Conservation (phyloP, 306 rosid species). For the Inga laurina region DNA sequence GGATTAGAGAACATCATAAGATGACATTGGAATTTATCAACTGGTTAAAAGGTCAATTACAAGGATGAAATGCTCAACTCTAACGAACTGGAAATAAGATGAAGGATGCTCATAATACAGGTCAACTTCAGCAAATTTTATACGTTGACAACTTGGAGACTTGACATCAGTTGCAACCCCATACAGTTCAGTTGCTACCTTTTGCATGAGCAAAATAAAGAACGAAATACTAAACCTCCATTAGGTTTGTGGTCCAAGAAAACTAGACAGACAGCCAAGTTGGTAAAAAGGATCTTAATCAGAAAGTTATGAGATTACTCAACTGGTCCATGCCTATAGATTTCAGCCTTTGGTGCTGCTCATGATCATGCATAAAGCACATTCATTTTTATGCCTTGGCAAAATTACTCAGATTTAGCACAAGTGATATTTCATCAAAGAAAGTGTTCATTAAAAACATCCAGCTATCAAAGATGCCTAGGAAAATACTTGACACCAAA, state of each 20-base stretch:
- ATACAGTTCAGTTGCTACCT: background rate
- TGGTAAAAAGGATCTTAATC: conserved; percentile 1
- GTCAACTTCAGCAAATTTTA: background rate
- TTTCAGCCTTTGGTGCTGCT: background rate
- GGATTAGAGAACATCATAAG: conserved; percentile 19
- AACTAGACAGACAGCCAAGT: conserved; percentile 6
- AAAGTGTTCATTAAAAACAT: background rate
- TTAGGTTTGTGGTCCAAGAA: conserved; percentile 10
- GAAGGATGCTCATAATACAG: background rate
- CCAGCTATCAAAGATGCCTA: background rate
- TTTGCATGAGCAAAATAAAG: background rate
- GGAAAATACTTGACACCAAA: background rate
- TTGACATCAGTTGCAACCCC: conserved; percentile 9
- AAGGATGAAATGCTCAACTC: conserved; percentile 23
- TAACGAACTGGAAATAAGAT: conserved; percentile 14
- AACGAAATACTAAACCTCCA: background rate
- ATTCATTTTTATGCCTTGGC: conserved; percentile 1
- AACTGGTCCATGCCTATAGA: background rate
- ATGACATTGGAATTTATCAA: conserved; percentile 7
- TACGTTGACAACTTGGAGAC: background rate
- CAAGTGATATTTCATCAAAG: background rate
- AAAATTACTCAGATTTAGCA: background rate
- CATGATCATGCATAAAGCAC: conserved; percentile 7
- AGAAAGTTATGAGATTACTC: background rate
- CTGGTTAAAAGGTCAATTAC: conserved; percentile 23